Evolutionary conservation across 2,329 filamentous ascomycete genomes (phyloP).

Genomic region (Talaromyces sp.): DNA sequence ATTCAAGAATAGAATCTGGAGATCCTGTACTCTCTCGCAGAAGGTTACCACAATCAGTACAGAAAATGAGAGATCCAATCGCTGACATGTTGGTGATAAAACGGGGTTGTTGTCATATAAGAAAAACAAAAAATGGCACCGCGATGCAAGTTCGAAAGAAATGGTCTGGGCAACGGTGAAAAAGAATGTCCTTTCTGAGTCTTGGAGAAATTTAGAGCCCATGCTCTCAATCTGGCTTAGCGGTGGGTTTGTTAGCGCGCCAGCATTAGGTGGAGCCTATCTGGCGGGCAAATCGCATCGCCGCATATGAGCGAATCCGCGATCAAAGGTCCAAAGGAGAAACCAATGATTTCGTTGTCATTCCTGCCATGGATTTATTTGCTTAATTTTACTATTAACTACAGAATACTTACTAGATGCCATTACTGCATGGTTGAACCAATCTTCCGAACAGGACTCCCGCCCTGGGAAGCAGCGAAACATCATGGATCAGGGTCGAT

Average conservation of each 20-base stretch:
- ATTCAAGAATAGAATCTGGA: constrained; percentile 70
- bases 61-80: constrained; percentile 89
- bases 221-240: constrained; percentile 4
- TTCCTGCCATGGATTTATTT: background rate
- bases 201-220: constrained; percentile 11
- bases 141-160: constrained; percentile 2
- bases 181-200: background rate
- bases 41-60: constrained; percentile 86
- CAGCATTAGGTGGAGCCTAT: constrained; percentile 3
- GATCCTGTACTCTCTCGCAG: constrained; percentile 76
- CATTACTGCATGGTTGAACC: constrained; percentile 13
- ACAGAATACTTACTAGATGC: background rate
- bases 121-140: background rate
- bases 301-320: constrained; percentile 11
- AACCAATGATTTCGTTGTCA: constrained; percentile 15
- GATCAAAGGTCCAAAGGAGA: constrained; percentile 6
- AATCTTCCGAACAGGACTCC: constrained; percentile 23
- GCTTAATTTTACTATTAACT: background rate
- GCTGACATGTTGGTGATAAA: constrained; percentile 65
- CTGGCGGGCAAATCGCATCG: constrained; percentile 11
- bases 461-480: constrained; percentile 23
- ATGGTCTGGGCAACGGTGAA: background rate
- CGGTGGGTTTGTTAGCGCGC: constrained; percentile 4
- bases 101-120: background rate
- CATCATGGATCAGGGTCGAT: constrained; percentile 41